phyloP scores from a whole-genome alignment of 768 basidiomycete species.

The Mycena polygramma region DNA sequence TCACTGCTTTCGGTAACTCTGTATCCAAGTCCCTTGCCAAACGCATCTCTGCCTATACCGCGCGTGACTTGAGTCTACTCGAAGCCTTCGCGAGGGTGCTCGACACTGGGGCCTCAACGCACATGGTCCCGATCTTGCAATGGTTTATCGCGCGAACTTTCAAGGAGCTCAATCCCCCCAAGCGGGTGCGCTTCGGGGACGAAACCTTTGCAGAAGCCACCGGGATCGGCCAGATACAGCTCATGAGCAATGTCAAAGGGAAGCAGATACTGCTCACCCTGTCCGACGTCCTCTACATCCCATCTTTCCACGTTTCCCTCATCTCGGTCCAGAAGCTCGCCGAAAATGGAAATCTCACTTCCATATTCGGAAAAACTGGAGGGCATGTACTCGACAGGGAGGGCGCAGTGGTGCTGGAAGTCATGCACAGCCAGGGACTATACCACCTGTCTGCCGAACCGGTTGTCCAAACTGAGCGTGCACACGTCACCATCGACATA shows the following conservation, averaged over 20 bases:
- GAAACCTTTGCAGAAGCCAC: background rate
- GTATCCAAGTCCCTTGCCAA: background rate
- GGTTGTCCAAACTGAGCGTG: background rate
- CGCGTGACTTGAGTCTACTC: background rate
- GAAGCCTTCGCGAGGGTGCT: background rate
- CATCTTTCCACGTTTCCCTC: background rate
- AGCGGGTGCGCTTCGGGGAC: background rate
- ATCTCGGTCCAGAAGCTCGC: conserved; percentile 3
- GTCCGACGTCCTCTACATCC: conserved; percentile 3
- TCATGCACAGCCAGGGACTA: background rate
- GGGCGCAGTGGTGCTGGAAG: background rate
- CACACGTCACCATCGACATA: conserved; percentile 11
- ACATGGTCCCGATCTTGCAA: conserved; percentile 4
- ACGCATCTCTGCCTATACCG: conserved; percentile 11
- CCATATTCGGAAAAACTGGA: background rate
- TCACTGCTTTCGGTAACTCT: background rate
- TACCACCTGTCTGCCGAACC: conserved; percentile 5
- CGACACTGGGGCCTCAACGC: background rate
- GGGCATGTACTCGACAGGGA: too few relatives aligned
- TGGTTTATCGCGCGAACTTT: background rate
- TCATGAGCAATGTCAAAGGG: background rate
- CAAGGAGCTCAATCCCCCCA: background rate
- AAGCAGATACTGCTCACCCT: conserved; percentile 3
- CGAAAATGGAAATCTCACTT: background rate
- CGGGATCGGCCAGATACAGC: background rate